Base-by-base conservation (phyloP, 441 rosid species). In the Euphorbia celastroides region DNA sequence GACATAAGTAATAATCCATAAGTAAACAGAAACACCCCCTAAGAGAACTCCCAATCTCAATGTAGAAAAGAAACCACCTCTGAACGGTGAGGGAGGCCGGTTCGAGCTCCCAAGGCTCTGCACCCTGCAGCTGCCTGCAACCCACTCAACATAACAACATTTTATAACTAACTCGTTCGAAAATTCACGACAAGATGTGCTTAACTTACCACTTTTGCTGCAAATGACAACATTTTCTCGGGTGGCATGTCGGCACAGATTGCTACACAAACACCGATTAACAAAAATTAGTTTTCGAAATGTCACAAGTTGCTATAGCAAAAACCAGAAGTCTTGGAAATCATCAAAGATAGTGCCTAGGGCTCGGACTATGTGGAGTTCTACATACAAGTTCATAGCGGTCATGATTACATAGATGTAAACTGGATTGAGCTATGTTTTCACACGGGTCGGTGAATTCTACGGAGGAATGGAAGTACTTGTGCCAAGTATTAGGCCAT, bases 71-170 rank as follows among this genome's bases (percentile, higher is more conserved):
- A 59, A n/a, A 75, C 85, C 72, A 90, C 68, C 73, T 90, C 91
- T 1, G 77, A 67, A 57, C 72, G 82, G 34, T 36, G 54, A 0
- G 95, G 97, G 72, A 89, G 95, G 67, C 84, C 82, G 0, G 86
- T 75, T 76, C 97, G 86, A 54, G 97, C 96, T 34, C 95, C 98
- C 82, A 89, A 75, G 55, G 86, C 96, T 81, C 95, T 85, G 76
- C 97, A 88, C 61, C 85, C 76, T 41, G 77, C 78, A 52, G 89
- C 95, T 5, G 96, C 96, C 96, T 90, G 81, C 81, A 80, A 78
- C 68, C 66, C 69, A 52, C 63, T 66, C 32, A 67, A 62, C 1
- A 34, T 55, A 23, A n/a, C 3, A 17, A 50, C 7, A 50, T 5
- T 38, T 42, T 8, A 10, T 42, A 42, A 42, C 14, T 12, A 0